Evolutionary conservation across 2,329 filamentous ascomycete genomes (phyloP).

Genomic region (Pezicula carpinea): DNA sequence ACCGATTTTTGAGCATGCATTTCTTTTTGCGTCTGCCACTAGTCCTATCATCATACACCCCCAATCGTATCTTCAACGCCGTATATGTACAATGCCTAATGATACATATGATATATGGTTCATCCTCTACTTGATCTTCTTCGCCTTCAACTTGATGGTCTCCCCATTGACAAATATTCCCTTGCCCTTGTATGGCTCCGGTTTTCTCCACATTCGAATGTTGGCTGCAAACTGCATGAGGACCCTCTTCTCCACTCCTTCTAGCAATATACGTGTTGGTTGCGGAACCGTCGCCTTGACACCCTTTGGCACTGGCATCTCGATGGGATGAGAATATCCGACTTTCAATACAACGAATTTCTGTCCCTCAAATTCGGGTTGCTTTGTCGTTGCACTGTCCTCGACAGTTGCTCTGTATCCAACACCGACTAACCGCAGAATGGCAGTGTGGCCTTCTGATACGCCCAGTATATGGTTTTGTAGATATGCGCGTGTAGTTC

Average conservation of each 20-base stretch:
- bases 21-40: too few relatives aligned
- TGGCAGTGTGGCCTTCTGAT: slow-evolving; percentile 91
- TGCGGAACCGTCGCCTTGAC: slow-evolving; percentile 85
- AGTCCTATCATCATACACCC: not conserved
- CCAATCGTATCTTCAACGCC: slow-evolving; percentile 1
- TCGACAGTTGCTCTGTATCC: slow-evolving; percentile 91
- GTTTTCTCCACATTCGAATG: slow-evolving; percentile 82
- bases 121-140: slow-evolving; percentile 78
- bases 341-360: slow-evolving; percentile 91
- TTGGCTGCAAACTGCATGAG: slow-evolving; percentile 88
- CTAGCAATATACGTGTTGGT: slow-evolving; percentile 84
- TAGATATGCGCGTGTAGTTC: slow-evolving; percentile 84
- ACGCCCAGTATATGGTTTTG: slow-evolving; percentile 90
- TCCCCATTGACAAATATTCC: slow-evolving; percentile 97
- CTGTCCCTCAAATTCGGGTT: slow-evolving; percentile 70
- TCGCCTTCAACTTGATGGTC: slow-evolving; percentile 96
- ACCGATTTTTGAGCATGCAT: too few relatives aligned
- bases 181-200: slow-evolving; percentile 99
- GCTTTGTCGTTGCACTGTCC: slow-evolving; percentile 61
- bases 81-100: slow-evolving; percentile 16
- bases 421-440: slow-evolving; percentile 88
- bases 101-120: slow-evolving; percentile 14
- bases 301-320: slow-evolving; percentile 76
- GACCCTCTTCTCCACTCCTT: slow-evolving; percentile 80
- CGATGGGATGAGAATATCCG: slow-evolving; percentile 92